These are phyloP conservation scores for Ascobolus immersus DNA, from an alignment of 495 filamentous ascomycete species.

Conservation along the genomic window DNA sequence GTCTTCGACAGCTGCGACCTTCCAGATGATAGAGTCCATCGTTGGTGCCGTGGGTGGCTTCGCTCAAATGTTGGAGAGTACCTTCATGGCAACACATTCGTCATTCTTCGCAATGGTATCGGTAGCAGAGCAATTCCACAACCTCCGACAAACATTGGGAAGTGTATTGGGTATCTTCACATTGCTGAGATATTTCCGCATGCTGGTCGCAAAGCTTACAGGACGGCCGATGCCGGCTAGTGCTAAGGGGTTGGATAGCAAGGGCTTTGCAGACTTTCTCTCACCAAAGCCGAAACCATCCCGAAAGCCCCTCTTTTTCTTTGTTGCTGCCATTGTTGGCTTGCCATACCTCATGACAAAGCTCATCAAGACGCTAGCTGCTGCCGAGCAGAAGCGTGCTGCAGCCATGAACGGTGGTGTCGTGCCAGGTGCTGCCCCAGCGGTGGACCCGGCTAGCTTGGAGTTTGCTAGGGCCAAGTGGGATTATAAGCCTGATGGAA, in stretches of 20 bases:
- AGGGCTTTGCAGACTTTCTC: conserved; percentile 72
- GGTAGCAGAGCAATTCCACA: conserved; percentile 90
- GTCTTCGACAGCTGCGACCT: conserved; percentile 86
- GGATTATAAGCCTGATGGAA: conserved; percentile 59
- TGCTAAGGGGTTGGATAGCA: conserved; percentile 60
- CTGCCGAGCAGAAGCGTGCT: conserved; percentile 42
- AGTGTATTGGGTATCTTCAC: conserved; percentile 91
- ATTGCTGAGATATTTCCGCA: conserved; percentile 76
- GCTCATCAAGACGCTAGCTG: conserved; percentile 60
- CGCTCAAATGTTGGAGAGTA: conserved; percentile 97
- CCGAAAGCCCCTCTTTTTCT: conserved; percentile 87
- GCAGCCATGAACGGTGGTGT: conserved; percentile 24
- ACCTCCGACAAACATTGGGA: conserved; percentile 77
- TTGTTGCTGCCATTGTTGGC: conserved; percentile 79
- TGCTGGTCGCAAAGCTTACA: conserved; percentile 76
- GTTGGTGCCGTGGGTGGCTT: conserved; percentile 97
- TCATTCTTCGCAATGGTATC: conserved; percentile 98
- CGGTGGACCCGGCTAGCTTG: conserved; percentile 59
- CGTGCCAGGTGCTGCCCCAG: conserved; percentile 5
- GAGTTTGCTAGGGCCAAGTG: conserved; percentile 88
- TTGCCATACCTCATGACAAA: conserved; percentile 90
- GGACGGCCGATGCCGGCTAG: conserved; percentile 73
- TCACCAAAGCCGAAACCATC: conserved; percentile 49
- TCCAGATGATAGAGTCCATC: conserved; percentile 94
- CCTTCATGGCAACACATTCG: conserved; percentile 98